Base-by-base conservation (phyloP, 371 early-diverging fungal genomes). In the Syncephalastrum contaminatum region DNA sequence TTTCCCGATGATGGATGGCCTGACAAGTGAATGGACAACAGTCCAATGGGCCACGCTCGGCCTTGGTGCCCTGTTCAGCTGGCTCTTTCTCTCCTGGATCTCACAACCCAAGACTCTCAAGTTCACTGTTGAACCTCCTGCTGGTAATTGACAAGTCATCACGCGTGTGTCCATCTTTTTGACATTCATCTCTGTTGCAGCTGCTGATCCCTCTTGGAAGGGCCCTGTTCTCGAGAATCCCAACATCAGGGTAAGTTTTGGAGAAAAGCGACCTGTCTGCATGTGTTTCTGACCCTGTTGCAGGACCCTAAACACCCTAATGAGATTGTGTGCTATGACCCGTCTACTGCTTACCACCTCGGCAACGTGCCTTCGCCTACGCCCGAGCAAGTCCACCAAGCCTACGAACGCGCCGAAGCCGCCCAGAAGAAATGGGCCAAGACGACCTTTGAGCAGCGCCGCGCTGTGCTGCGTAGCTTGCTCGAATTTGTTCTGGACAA, bases 311-410 rank as follows among this genome's bases (percentile, higher is more conserved):
- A 56, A 30, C 68, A 77, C 22, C 84, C 85, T 5, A 70, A 67
- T 13, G 73, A 63, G n/a, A 92, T 94, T 66, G 70, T 82, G 22
- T 93, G 94, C 67, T 90, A 84, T 64, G 94, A 94, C 56, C 94
- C 94, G n/a, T 79, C 94, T 41, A 93, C 93, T 41, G 94, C 91
- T 16, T 83, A 83, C 43, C 81, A 77, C 39, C 79, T 94, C 30
- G 87, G 80, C 30, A 80, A 73, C n/a, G 82, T 88, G 18, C 72
- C 70, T 41, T 81, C 84, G 4, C 83, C 84, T 39, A 75, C 87
- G 8, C 63, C 72, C 1, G 66, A 69, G 10, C 74, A 92, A 51
- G 83, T 94, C 16, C 54, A 73, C 22, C 78, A 62, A 18, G 80
- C 84, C 41, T 73, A 90, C 25, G 53, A 62, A 24, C 72, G 73